Percentiles rank a stretch among this genome's conserved stretches.
phyloP scores from a whole-genome alignment of 2,329 filamentous ascomycete species.

The Cladophialophora immunda region DNA sequence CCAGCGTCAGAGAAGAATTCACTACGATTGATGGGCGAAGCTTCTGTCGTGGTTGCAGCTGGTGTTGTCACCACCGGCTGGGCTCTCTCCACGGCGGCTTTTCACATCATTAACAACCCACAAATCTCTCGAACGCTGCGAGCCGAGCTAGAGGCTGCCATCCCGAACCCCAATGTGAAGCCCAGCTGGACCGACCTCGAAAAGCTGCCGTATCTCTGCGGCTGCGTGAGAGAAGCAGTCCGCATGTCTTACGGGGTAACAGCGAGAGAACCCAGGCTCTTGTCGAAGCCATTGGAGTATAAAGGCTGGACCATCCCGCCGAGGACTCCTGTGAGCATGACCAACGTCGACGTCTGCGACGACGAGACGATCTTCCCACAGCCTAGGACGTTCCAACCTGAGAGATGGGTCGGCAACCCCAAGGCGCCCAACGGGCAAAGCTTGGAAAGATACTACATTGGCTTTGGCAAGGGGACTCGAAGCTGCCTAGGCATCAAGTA shows the following conservation, averaged over 20 bases:
- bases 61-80: slow-evolving; percentile 47
- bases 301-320: slow-evolving; percentile 44
- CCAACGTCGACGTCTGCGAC: slow-evolving; percentile 39
- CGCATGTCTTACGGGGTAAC: slow-evolving; percentile 51
- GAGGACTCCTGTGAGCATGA: slow-evolving; percentile 41
- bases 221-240: slow-evolving; percentile 50
- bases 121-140: slow-evolving; percentile 34
- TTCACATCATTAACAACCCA: slow-evolving; percentile 42
- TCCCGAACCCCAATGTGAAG: slow-evolving; percentile 23
- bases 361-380: slow-evolving; percentile 45
- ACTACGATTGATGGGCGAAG: slow-evolving; percentile 45
- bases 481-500: slow-evolving; percentile 58
- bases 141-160: slow-evolving; percentile 34
- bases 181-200: slow-evolving; percentile 46
- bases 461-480: slow-evolving; percentile 53
- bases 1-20: slow-evolving; percentile 46
- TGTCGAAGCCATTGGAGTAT: slow-evolving; percentile 37
- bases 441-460: slow-evolving; percentile 48
- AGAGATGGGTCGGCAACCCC: slow-evolving; percentile 43
- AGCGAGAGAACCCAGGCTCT: slow-evolving; percentile 38
- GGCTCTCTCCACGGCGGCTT: slow-evolving; percentile 43
- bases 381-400: slow-evolving; percentile 41
- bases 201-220: slow-evolving; percentile 54
- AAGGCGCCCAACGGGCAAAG: slow-evolving; percentile 25
- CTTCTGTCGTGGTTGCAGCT: slow-evolving; percentile 44